Conservation (phyloP, 345 rosid genomes). For the Rhodomyrtus tomentosa region DNA sequence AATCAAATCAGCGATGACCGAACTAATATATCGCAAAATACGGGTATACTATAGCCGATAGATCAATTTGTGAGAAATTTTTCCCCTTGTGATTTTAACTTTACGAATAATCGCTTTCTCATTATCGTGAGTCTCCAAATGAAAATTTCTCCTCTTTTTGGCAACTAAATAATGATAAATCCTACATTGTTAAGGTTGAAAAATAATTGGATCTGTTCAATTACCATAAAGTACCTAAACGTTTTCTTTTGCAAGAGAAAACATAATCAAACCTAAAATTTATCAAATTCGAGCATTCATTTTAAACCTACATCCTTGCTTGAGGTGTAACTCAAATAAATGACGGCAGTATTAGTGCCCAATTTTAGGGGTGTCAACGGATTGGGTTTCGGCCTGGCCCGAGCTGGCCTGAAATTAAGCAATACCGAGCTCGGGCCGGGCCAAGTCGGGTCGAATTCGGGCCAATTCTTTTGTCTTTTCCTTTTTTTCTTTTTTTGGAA, state of each 20-base stretch:
- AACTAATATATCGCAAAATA: not conserved
- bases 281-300: not conserved
- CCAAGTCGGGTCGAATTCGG: no score
- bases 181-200: not conserved
- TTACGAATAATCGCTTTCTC: not conserved
- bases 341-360: not conserved
- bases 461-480: no score
- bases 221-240: not conserved
- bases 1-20: not conserved
- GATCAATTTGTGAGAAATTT: not conserved
- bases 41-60: not conserved
- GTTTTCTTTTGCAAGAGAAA: not conserved
- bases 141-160: not conserved
- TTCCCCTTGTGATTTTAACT: not conserved
- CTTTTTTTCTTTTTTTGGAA: no score
- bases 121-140: not conserved
- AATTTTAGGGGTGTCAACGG: no score
- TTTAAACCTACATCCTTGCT: not conserved
- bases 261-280: not conserved
- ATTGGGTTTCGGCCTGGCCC: no score
- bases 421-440: no score
- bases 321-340: not conserved
- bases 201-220: not conserved
- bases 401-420: no score
- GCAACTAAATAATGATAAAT: not conserved